A percentile compares a stretch with the other conserved stretches of the same genome.
These are phyloP conservation scores for Pseudonitzschia delicatissima DNA, from an alignment of 108 stramenopile species.

Conservation along the genomic window DNA sequence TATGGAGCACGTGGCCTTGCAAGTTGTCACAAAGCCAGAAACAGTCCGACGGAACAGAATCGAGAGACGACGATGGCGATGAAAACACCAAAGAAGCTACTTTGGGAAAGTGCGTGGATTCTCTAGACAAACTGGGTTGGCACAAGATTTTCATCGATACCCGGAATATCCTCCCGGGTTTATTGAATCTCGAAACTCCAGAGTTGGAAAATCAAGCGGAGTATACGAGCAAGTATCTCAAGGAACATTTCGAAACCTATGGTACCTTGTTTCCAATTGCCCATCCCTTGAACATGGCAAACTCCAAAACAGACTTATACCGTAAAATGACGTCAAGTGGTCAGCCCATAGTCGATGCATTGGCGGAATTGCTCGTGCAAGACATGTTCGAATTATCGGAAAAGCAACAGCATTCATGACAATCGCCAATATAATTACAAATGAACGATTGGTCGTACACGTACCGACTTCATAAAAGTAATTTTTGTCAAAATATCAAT, in stretches of 20 bases:
- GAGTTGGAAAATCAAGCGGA: background rate
- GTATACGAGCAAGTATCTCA: constrained; percentile 32
- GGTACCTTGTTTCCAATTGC: constrained; percentile 50
- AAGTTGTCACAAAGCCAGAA: background rate
- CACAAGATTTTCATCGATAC: constrained; percentile 62
- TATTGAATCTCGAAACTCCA: background rate
- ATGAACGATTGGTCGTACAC: too few species aligned
- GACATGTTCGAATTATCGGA: constrained; percentile 1
- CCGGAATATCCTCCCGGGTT: constrained; percentile 20
- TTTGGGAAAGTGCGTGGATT: background rate
- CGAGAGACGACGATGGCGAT: background rate
- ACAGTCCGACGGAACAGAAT: background rate
- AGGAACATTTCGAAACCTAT: constrained; percentile 14
- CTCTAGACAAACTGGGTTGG: constrained; percentile 67
- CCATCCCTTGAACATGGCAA: constrained; percentile 68
- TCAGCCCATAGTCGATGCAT: constrained; percentile 56
- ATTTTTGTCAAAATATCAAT: too few species aligned
- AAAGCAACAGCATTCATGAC: too few species aligned
- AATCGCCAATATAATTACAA: too few species aligned
- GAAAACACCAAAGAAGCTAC: background rate
- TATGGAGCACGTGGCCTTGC: background rate
- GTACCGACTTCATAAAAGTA: too few species aligned
- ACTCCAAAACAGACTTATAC: constrained; percentile 49
- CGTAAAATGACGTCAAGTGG: constrained; percentile 48
- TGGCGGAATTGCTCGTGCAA: constrained; percentile 43